A percentile compares a stretch with the other conserved stretches of the same genome.
These are phyloP conservation scores for Pseudogymnoascus sp. DNA, from an alignment of 2,329 filamentous ascomycete species.

Conservation along the genomic window DNA sequence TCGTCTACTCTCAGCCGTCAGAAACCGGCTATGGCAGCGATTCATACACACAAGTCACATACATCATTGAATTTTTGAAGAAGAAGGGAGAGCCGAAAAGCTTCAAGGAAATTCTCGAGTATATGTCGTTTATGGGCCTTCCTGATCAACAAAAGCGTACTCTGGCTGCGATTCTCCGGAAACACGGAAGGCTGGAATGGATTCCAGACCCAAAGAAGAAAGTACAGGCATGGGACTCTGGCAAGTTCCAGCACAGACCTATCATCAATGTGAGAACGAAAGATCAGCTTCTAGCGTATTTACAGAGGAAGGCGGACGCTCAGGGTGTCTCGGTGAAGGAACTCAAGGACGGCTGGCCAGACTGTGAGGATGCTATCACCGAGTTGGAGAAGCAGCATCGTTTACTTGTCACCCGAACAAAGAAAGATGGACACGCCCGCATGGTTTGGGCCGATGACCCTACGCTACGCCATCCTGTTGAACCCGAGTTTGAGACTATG, in stretches of 20 bases:
- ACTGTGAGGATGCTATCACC: conserved; percentile 70
- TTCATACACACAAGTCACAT: conserved; percentile 80
- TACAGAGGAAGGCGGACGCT: conserved; percentile 74
- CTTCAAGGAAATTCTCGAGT: conserved; percentile 69
- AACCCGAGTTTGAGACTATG: conserved; percentile 72
- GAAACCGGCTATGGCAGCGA: conserved; percentile 69
- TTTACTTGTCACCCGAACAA: conserved; percentile 78
- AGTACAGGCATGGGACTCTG: conserved; percentile 56
- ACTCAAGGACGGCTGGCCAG: conserved; percentile 90
- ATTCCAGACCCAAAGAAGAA: conserved; percentile 49
- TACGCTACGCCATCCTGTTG: conserved; percentile 63
- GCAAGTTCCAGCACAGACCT: conserved; percentile 76
- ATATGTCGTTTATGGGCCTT: conserved; percentile 61
- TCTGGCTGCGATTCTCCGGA: conserved; percentile 59
- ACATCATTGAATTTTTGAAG: conserved; percentile 75
- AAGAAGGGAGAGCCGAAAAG: conserved; percentile 60
- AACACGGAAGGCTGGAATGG: conserved; percentile 51
- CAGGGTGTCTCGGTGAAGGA: conserved; percentile 78
- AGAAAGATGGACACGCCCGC: conserved; percentile 80
- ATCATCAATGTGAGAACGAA: conserved; percentile 73
- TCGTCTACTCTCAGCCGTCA: conserved; percentile 69
- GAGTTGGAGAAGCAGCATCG: conserved; percentile 69
- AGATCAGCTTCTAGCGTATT: conserved; percentile 66
- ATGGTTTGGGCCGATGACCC: conserved; percentile 87
- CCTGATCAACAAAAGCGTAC: conserved; percentile 52